phyloP scores from a whole-genome alignment of 2,329 filamentous ascomycete genomes.

The Colletotrichum higginsianum region DNA sequence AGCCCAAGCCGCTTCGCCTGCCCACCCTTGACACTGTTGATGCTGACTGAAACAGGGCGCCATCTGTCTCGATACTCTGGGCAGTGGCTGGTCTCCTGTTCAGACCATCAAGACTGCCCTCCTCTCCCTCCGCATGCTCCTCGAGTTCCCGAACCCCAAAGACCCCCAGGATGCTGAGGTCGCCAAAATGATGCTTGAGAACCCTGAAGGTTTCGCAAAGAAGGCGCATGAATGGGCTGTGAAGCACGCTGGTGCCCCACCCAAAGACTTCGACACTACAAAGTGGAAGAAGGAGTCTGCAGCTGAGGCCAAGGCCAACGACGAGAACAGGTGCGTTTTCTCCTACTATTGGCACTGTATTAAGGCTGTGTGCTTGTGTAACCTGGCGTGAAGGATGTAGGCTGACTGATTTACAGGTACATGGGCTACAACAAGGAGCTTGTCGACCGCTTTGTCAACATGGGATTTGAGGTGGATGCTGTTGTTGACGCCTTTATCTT shows the following conservation, averaged over 20 bases:
- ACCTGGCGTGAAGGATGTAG: neutral
- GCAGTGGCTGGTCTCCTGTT: slow-evolving; percentile 93
- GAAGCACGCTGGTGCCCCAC: slow-evolving; percentile 82
- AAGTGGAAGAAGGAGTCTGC: slow-evolving; percentile 66
- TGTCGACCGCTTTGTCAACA: slow-evolving; percentile 86
- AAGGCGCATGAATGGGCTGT: slow-evolving; percentile 94
- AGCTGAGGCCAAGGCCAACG: slow-evolving; percentile 66
- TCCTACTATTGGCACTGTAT: neutral
- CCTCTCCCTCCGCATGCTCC: slow-evolving; percentile 91
- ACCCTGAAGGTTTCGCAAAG: slow-evolving; percentile 83
- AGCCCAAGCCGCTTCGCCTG: no score
- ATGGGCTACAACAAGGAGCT: slow-evolving; percentile 89
- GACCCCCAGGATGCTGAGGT: slow-evolving; percentile 98
- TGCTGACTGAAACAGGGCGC: slow-evolving; percentile 75
- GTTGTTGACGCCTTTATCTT: slow-evolving; percentile 88
- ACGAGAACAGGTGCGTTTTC: slow-evolving; percentile 61
- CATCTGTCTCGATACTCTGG: slow-evolving; percentile 95
- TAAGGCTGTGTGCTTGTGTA: neutral
- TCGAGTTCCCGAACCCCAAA: slow-evolving; percentile 93
- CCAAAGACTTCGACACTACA: slow-evolving; percentile 54
- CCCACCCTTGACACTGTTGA: neutral
- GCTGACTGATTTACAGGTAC: slow-evolving; percentile 69
- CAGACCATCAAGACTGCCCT: slow-evolving; percentile 96
- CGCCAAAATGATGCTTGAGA: slow-evolving; percentile 87
- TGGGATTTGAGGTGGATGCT: slow-evolving; percentile 92